Base-by-base conservation (phyloP, 1,284 basidiomycete species). In the Pseudozyma sp. region DNA sequence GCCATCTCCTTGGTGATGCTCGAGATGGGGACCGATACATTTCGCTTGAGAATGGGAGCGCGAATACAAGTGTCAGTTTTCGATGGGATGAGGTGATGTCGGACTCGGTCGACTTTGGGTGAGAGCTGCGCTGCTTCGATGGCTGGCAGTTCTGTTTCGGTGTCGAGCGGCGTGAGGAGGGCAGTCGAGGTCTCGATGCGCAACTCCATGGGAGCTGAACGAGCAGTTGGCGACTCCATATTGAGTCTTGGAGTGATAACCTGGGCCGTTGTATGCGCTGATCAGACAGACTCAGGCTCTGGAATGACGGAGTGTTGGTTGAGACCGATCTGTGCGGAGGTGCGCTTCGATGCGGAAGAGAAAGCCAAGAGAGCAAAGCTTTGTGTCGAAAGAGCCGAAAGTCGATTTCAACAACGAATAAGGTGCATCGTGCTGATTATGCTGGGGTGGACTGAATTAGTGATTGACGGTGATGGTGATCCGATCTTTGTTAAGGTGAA, bases 31-130 rank as follows among this genome's bases (percentile, higher is more conserved):
- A 63, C 60, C 2, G 69, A 69, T 3, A 39, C 62, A 44, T 76
- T 63, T 10, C 74, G 52, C 45, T 76, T 76, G 61, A 76, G 69
- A 38, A 69, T 72, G n/a, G 74, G 74, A 1, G 74, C 74, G 31
- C 74, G 64, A 35, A 76, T 59, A 51, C 74, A 76, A 3, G 64
- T 76, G 34, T 62, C 59, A 5, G 74, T 72, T 13, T 70, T 61
- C 0, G 73, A 68, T 18, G 73, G 73, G 21, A 76, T 76, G 58
- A 76, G 73, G 31, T 76, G 73, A 34, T 70, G 73, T 10, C 73
- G 63, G n/a, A 76, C 36, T 31, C 73, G 63, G 18, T 65, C 72
- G 16, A 59, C 43, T 51, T 55, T 69, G 36, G 72, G 72, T 16
- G 71, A 74, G 19, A 69, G 53, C 43, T 61, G 65, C 0, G 66